phyloP scores from a whole-genome alignment of 257 asterid genomes.

The Cordia subcordata region DNA sequence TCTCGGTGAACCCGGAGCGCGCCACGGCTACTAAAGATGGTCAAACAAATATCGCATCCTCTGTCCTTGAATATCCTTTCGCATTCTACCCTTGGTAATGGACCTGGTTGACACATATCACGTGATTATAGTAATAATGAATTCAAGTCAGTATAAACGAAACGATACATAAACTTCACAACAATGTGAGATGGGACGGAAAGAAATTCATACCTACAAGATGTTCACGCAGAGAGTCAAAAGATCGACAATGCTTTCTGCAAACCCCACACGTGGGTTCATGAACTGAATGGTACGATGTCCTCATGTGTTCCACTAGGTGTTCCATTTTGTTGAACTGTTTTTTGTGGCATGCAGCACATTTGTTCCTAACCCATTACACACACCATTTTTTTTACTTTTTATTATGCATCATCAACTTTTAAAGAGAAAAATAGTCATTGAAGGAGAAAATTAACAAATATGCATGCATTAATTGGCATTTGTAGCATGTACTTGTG shows the following conservation, averaged over 20 bases:
- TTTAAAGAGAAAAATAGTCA: too few species aligned
- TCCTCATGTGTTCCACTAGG: conserved; percentile 84
- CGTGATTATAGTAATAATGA: too few species aligned
- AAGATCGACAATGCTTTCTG: conserved; percentile 80
- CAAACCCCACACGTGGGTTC: conserved; percentile 86
- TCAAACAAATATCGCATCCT: conserved; percentile 74
- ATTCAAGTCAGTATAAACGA: too few species aligned
- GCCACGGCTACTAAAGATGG: conserved; percentile 40
- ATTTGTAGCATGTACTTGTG: neutral
- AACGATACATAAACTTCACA: too few species aligned
- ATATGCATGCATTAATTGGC: neutral
- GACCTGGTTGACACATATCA: too few species aligned
- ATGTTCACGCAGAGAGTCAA: conserved; percentile 89
- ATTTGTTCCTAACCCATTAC: conserved; percentile 58
- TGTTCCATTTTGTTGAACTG: conserved; percentile 92
- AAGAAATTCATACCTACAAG: conserved; percentile 58
- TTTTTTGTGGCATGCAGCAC: conserved; percentile 87
- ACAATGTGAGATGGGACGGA: too few species aligned
- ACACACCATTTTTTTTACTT: neutral
- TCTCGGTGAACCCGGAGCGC: conserved; percentile 54
- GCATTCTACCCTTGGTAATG: conserved; percentile 65
- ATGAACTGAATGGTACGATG: conserved; percentile 73
- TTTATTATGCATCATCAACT: neutral
- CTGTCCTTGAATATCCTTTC: conserved; percentile 82
- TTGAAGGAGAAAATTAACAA: neutral